Evolutionary conservation across 2,329 filamentous ascomycete species (phyloP).

Genomic region (Colletotrichum sp.): DNA sequence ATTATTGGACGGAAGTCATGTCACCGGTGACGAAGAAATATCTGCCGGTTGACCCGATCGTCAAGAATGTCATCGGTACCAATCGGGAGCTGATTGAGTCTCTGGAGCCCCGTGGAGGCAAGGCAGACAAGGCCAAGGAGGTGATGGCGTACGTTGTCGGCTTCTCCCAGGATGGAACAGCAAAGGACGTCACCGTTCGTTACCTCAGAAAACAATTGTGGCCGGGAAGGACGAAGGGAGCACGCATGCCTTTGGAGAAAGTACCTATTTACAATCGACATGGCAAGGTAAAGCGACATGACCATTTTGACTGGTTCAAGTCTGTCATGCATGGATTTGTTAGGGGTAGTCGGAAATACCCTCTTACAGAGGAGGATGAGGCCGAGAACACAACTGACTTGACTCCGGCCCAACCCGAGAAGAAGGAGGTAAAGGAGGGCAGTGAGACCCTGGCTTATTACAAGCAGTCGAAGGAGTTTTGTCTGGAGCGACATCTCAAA

Average conservation of each 20-base stretch:
- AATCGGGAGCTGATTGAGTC: constrained; percentile 73
- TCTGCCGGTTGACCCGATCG: constrained; percentile 77
- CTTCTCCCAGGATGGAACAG: constrained; percentile 81
- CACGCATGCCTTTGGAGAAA: constrained; percentile 79
- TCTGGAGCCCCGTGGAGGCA: constrained; percentile 82
- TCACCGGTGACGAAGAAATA: constrained; percentile 82
- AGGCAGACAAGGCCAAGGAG: constrained; percentile 85
- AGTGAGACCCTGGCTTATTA: constrained; percentile 87
- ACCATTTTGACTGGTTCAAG: constrained; percentile 89
- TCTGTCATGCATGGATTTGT: constrained; percentile 76
- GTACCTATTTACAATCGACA: constrained; percentile 77
- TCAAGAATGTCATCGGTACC: constrained; percentile 71
- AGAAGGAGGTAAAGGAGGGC: constrained; percentile 74
- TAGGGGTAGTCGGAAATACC: constrained; percentile 50
- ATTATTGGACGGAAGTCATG: constrained; percentile 91
- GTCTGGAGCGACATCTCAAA: constrained; percentile 83
- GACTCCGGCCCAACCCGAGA: constrained; percentile 72
- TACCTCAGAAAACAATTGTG: constrained; percentile 83
- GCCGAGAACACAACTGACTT: constrained; percentile 80
- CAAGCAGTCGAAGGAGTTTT: constrained; percentile 84
- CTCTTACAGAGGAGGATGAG: constrained; percentile 75
- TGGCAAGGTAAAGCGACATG: constrained; percentile 78
- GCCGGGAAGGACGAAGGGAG: constrained; percentile 89
- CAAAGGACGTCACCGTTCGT: constrained; percentile 92
- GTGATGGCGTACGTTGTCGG: constrained; percentile 89